These are phyloP conservation scores for Sporothrix phasma DNA, from an alignment of 2,329 filamentous ascomycete genomes.

Conservation along the genomic window DNA sequence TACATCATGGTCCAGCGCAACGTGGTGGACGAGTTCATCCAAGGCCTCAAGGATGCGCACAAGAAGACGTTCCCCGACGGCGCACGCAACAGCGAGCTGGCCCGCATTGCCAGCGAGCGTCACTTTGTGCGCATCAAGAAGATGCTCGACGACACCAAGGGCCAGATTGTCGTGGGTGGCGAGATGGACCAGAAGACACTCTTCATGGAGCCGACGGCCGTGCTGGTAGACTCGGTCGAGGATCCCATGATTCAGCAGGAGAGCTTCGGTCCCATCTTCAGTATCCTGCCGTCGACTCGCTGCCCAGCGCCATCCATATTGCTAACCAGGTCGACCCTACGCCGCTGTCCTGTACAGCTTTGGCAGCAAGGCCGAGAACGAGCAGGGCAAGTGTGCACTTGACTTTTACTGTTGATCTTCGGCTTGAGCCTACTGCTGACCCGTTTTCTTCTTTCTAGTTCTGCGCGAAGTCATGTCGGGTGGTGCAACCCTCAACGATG, in stretches of 20 bases:
- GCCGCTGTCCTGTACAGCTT: constrained; percentile 80
- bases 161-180: constrained; percentile 81
- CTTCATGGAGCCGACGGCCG: constrained; percentile 87
- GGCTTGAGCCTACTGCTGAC: no score
- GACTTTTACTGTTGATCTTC: no score
- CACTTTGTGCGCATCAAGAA: constrained; percentile 78
- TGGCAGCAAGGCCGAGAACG: constrained; percentile 67
- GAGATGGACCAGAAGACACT: constrained; percentile 67
- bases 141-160: constrained; percentile 76
- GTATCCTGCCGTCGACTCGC: constrained; percentile 62
- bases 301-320: constrained; percentile 78
- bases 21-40: constrained; percentile 60
- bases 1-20: constrained; percentile 76
- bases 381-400: constrained; percentile 62
- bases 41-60: constrained; percentile 60
- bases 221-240: constrained; percentile 65
- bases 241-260: constrained; percentile 76
- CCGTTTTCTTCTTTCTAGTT: constrained; percentile 42
- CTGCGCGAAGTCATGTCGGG: constrained; percentile 55
- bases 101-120: constrained; percentile 67
- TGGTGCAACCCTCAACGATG: constrained; percentile 54
- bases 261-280: constrained; percentile 87
- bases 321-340: constrained; percentile 75
- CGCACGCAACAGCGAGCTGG: constrained; percentile 68
- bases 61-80: constrained; percentile 78